Conservation (phyloP, 1,139 yeast genomes). For the Meyerozyma carpophila region DNA sequence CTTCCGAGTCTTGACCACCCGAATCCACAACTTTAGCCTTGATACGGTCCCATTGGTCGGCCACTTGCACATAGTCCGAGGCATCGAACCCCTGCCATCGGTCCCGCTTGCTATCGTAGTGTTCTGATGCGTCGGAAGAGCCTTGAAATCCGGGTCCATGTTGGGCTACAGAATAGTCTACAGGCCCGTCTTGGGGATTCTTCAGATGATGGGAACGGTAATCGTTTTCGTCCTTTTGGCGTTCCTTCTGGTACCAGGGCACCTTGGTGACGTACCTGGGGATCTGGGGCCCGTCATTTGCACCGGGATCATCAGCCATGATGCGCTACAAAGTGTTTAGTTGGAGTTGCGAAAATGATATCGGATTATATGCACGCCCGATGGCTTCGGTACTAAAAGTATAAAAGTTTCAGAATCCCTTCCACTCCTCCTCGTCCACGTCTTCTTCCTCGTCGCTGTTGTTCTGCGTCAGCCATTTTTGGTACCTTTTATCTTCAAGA, state of each 20-base stretch:
- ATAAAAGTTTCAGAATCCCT: slow-evolving; percentile 30
- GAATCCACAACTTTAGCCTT: slow-evolving; percentile 15
- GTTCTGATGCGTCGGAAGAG: slow-evolving; percentile 34
- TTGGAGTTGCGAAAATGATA: not conserved
- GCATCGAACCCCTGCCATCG: slow-evolving; percentile 73
- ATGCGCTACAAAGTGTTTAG: not conserved
- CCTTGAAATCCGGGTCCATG: slow-evolving; percentile 33
- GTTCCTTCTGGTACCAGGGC: slow-evolving; percentile 25
- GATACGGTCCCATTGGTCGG: slow-evolving; percentile 39
- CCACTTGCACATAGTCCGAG: slow-evolving; percentile 50
- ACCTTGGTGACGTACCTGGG: slow-evolving; percentile 27
- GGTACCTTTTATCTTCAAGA: slow-evolving; percentile 57
- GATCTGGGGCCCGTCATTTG: slow-evolving; percentile 13
- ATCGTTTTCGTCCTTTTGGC: slow-evolving; percentile 12
- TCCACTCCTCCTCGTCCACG: slow-evolving; percentile 41
- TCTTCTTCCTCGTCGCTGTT: slow-evolving; percentile 13
- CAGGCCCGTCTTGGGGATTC: slow-evolving; percentile 12
- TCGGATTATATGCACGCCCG: not conserved
- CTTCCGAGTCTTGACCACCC: slow-evolving; percentile 30
- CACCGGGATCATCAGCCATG: slow-evolving; percentile 7
- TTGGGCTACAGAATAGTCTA: slow-evolving; percentile 26
- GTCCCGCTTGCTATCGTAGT: slow-evolving; percentile 67
- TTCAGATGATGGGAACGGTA: slow-evolving; percentile 23
- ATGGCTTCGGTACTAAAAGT: not conserved
- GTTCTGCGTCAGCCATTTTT: slow-evolving; percentile 44